Percentiles rank a stretch among this genome's conserved stretches.
Conservation (phyloP, 257 asterid species). For the Sherardia arvensis region DNA sequence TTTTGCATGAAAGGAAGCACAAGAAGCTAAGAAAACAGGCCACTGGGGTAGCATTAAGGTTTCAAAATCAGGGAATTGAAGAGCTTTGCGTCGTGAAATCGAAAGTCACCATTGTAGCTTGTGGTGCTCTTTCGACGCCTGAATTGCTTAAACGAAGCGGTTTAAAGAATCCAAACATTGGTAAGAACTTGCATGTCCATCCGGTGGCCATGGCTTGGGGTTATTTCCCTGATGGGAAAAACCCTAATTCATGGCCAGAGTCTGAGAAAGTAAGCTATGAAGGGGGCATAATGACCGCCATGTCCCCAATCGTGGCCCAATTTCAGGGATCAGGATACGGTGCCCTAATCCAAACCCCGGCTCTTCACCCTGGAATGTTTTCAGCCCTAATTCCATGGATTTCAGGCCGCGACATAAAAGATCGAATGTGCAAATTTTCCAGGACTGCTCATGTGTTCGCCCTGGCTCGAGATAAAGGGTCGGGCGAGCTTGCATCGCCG, state of each 20-base stretch:
- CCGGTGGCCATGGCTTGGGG: conserved; percentile 83
- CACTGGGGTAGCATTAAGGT: conserved; percentile 43
- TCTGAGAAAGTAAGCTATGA: conserved; percentile 47
- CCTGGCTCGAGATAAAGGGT: conserved; percentile 60
- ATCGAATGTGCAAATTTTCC: conserved; percentile 45
- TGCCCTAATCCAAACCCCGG: conserved; percentile 63
- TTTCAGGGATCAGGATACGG: conserved; percentile 49
- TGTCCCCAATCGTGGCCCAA: conserved; percentile 44
- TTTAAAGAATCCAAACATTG: conserved; percentile 58
- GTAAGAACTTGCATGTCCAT: conserved; percentile 61
- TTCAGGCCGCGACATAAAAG: conserved; percentile 54
- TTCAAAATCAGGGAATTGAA: conserved; percentile 22
- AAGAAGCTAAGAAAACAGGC: conserved; percentile 22
- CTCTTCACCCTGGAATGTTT: conserved; percentile 81
- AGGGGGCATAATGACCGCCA: conserved; percentile 70
- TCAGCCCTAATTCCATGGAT: conserved; percentile 59
- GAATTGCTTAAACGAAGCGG: conserved; percentile 53
- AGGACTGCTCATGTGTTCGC: conserved; percentile 61
- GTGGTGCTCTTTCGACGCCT: conserved; percentile 82
- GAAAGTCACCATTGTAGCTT: conserved; percentile 43
- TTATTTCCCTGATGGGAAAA: conserved; percentile 43
- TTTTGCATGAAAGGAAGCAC: conserved; percentile 18
- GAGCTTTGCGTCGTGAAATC: conserved; percentile 50
- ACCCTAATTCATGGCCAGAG: conserved; percentile 42
- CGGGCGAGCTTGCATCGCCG: conserved; percentile 39